Evolutionary conservation across 495 filamentous ascomycete species (phyloP).

Genomic region (Penicillium crystallinum): DNA sequence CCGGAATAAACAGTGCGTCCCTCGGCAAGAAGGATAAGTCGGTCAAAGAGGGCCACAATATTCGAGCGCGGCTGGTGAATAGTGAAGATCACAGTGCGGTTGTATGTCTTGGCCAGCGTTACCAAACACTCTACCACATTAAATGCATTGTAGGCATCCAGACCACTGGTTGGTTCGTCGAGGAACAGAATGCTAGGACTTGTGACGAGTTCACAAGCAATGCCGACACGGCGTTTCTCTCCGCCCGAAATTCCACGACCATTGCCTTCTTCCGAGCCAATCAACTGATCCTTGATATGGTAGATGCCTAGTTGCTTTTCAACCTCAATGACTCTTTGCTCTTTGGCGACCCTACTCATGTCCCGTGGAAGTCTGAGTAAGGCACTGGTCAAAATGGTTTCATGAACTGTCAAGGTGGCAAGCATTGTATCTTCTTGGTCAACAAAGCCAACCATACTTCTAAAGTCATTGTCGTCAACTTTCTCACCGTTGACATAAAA

Average conservation of each 20-base stretch:
- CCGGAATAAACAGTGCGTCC: conserved; percentile 92
- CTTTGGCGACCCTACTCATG: conserved; percentile 81
- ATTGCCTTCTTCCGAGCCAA: conserved; percentile 95
- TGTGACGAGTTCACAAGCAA: conserved; percentile 95
- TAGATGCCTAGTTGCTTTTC: conserved; percentile 92
- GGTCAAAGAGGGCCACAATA: conserved; percentile 96
- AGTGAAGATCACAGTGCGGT: conserved; percentile 94
- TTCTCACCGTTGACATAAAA: conserved; percentile 95
- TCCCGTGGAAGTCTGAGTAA: conserved; percentile 82
- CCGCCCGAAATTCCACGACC: conserved; percentile 95
- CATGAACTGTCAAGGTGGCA: conserved; percentile 92
- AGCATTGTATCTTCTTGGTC: conserved; percentile 99
- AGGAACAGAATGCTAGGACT: conserved; percentile 96
- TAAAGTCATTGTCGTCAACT: conserved; percentile 78
- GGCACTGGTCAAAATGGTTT: conserved; percentile 93
- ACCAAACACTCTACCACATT: conserved; percentile 97
- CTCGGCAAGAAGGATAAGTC: conserved; percentile 81
- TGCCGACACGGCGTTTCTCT: conserved; percentile 92
- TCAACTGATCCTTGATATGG: conserved; percentile 85
- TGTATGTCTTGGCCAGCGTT: conserved; percentile 90
- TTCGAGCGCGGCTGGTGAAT: conserved; percentile 99
- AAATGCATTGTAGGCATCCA: conserved; percentile 95
- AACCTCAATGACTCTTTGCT: conserved; percentile 84
- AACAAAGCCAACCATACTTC: conserved; percentile 89
- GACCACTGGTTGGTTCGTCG: conserved; percentile 92